Evolutionary conservation across 148 eudicot genomes (phyloP), one percentile per base, ranked within the genome.

Genomic region (Hydrangea macrophylla): DNA sequence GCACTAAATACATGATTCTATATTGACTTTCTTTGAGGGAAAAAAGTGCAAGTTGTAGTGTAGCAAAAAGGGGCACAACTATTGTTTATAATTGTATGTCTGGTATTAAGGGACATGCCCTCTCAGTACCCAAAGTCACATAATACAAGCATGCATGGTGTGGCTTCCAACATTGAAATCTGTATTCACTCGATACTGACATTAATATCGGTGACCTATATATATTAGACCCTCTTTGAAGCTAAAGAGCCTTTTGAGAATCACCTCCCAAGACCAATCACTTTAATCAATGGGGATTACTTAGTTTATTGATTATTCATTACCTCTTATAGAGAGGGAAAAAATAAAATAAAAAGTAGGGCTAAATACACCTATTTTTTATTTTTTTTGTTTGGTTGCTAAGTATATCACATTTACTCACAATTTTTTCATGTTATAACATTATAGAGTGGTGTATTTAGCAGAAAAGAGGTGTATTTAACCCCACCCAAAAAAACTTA

Each of bases 291-390:
- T 48, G 57, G 58, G 55, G 68, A 23, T 40, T 9, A 31, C 8
- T 65, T 51, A 65, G 30, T 50, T n/a, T 8, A 35, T 35, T 65
- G 17, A 6, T 32, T 37, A 64, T 44, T 64, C 56, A 48, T 64
- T 64, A 37, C 39, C 56, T 44, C 44, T 45, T n/a, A 28, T 64
- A 44, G 25, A 8, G 8, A n/a, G n/a, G n/a, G n/a, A n/a, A n/a
- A n/a, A n/a, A n/a, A n/a, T n/a, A n/a, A n/a, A n/a, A n/a, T n/a
- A n/a, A n/a, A n/a, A n/a, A n/a, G n/a, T n/a, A n/a, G n/a, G n/a
- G n/a, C n/a, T n/a, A n/a, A n/a, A n/a, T n/a, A n/a, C n/a, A n/a
- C n/a, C n/a, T n/a, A n/a, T n/a, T n/a, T n/a, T n/a, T n/a, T n/a
- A n/a, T n/a, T n/a, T n/a, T n/a, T n/a, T n/a, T n/a, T n/a, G n/a